Evolutionary conservation across 176 grass and related monocot species (phyloP).

Genomic region (Cenchrus fungigraminus): DNA sequence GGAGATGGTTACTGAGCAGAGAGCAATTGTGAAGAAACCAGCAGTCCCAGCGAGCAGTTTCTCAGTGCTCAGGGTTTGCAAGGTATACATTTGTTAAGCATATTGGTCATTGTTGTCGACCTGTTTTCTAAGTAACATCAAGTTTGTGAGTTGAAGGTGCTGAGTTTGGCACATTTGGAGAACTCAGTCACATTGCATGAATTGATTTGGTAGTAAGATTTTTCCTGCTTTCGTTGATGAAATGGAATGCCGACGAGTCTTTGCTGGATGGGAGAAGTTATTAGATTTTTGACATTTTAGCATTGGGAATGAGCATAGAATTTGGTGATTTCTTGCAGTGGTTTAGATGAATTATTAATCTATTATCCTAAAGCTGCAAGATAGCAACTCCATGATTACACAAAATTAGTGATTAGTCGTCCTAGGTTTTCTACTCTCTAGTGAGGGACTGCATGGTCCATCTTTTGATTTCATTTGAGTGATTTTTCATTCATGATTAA

Average conservation of each 20-base stretch:
- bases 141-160: background rate
- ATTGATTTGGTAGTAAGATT: conserved; percentile 8
- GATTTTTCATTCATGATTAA: conserved; percentile 11
- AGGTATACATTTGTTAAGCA: conserved; percentile 53
- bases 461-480: conserved; percentile 3
- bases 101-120: background rate
- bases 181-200: background rate
- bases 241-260: background rate
- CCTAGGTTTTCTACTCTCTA: background rate
- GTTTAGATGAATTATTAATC: conserved; percentile 13
- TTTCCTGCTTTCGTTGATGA: background rate
- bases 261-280: background rate
- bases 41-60: conserved; percentile 32
- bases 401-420: background rate
- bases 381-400: background rate
- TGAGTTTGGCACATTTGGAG: conserved; percentile 13
- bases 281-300: background rate
- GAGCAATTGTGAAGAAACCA: conserved; percentile 43
- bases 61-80: conserved; percentile 62
- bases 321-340: background rate
- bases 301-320: background rate
- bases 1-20: conserved; percentile 58
- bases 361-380: background rate
- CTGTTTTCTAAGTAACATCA: background rate
- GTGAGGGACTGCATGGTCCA: background rate